Evolutionary conservation across 2,329 filamentous ascomycete species (phyloP), one percentile per base, ranked within the genome.

Genomic region (Fusarium devonianum): DNA sequence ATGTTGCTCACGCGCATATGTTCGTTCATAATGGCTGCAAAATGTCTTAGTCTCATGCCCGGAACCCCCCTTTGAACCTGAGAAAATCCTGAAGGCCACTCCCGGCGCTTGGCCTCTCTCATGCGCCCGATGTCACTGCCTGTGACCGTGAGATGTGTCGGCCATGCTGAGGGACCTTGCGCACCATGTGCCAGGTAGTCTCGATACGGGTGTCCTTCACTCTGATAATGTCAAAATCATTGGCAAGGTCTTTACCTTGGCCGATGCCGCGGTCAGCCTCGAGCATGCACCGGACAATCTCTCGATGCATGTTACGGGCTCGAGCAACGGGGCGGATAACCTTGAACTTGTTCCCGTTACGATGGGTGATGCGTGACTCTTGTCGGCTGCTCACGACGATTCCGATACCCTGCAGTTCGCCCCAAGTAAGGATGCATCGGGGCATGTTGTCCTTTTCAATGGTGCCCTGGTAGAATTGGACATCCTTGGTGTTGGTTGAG

Each of bases 371-470:
- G 13, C 16, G 28, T 6, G 28, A 7, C 28, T 33, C 28, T 14
- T 36, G 33, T 21, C 13, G 30, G 16, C 53, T 50, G 7, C 34
- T 11, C 9, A 55, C 34, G 21, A 55, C 38, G 16, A 46, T 50
- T 16, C 36, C 33, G 16, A 23, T 26, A 3, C 30, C 30, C 17
- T 22, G 32, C 4, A 28, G 14, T 9, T 56, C 51, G 9, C 7
- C 18, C 50, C 47, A 56, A 18, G 44, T 32, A 5, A 48, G 37
- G 10, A 11, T 44, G 21, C 48, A 38, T 17, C 40, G 33, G 5
- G 19, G 14, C 4, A 11, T 11, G 7, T 30, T 42, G 2, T 21
- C 21, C 3, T 18, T 21, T n/a, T 37, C 12, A 6, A 12, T 38
- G 25, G 18, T 33, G n/a, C 28, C 47, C 22, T 12, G 19, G 35